Evolutionary conservation across 1,284 basidiomycete genomes (phyloP).

Genomic region (Pyrrhoderma lamaoense): DNA sequence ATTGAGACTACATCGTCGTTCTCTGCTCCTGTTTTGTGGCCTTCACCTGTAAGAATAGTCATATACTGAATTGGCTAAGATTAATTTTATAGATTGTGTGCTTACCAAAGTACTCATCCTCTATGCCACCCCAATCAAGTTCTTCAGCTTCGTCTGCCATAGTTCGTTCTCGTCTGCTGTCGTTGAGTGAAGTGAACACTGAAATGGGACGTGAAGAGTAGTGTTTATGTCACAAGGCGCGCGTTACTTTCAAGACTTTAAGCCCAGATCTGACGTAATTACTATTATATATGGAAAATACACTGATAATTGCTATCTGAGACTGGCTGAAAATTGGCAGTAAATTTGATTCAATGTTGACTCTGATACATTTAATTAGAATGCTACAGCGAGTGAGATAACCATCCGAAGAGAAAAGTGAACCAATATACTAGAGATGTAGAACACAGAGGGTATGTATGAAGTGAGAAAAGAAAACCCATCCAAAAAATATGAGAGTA

Average conservation of each 20-base stretch:
- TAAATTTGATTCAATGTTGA: constrained; percentile 1
- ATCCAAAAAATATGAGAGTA: background rate
- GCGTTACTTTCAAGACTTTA: constrained; percentile 2
- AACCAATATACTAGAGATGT: background rate
- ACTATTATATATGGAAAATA: background rate
- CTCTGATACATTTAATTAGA: background rate
- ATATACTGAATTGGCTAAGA: constrained; percentile 7
- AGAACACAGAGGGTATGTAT: background rate
- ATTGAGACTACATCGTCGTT: constrained; percentile 64
- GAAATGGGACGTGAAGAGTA: background rate
- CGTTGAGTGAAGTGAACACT: constrained; percentile 3
- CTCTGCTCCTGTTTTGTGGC: constrained; percentile 33
- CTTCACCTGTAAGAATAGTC: constrained; percentile 19
- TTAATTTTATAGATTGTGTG: constrained; percentile 14
- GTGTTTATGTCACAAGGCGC: background rate
- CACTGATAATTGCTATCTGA: no score
- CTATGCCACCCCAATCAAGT: constrained; percentile 71
- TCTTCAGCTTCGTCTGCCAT: constrained; percentile 67
- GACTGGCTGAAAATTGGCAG: no score
- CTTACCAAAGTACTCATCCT: constrained; percentile 40
- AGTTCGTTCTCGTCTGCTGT: constrained; percentile 19
- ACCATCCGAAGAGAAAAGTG: background rate
- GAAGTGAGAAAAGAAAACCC: background rate
- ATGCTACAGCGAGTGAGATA: constrained; percentile 8
- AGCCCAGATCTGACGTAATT: background rate